Base-by-base conservation (phyloP, 2,329 filamentous ascomycete genomes). In the Cercospora nicotianae region DNA sequence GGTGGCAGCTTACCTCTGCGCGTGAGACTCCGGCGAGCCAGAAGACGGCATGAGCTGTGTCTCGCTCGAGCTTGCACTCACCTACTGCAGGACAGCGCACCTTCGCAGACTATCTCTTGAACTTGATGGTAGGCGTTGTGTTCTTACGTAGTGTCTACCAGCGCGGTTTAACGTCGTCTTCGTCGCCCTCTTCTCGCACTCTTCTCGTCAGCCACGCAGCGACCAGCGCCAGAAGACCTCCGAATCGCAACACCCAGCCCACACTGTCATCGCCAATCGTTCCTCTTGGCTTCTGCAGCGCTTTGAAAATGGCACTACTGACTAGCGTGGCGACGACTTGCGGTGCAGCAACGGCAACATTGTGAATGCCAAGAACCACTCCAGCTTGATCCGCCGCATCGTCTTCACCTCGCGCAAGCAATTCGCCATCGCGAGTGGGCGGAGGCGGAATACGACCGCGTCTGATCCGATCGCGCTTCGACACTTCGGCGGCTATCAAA, bases 291-390 rank as follows among this genome's bases (percentile, higher is more conserved):
- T 96, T 97, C 81, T 98, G 94, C 75, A 94, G 86, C 48, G 90
- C 82, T 76, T 88, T 90, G 82, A 98, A 98, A 70, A 98, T 91
- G 68, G 91, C 83, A 76, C 91, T 93, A 68, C 92, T 94, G 26
- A 91, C 88, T 30, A 97, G 81, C 5, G 93, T 97, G 10, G 94
- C 93, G 64, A 97, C 86, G 69, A 97, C 94, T 78, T 98, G 94
- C 1, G 94, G 94, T 5, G 93, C 89, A 0, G 94, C 93, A 73
- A 98, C 91, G 16, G 94, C 90, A 81, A 98, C 94, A 79, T 98
- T 98, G 83, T 98, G 94, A 64, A 98, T 93, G 8, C 94, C 94
- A 2, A 98, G 86, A 55, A 98, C 93, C 48, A 97, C 91, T 51
- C 94, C 93, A 4, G 93, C 92, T 77, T 95, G 91, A 75, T 94